phyloP scores from a whole-genome alignment of 2,329 filamentous ascomycete genomes.

The Cryphonectria naterciae region DNA sequence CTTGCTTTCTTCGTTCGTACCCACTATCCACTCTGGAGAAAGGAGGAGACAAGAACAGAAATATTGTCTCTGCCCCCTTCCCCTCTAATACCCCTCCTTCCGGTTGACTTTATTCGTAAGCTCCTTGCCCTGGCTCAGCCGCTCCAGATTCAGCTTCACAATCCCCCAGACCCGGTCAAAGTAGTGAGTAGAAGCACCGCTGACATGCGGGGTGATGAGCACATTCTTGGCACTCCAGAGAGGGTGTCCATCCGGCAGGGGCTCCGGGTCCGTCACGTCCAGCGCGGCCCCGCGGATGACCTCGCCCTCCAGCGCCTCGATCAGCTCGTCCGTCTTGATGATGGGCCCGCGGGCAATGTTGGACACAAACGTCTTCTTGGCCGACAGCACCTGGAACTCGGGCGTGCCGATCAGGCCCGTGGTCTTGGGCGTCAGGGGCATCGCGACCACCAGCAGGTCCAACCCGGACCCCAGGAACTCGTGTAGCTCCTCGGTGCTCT shows the following conservation, averaged over 20 bases:
- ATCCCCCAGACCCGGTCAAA: slow-evolving; percentile 47
- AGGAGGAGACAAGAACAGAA: neutral
- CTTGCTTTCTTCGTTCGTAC: too few relatives aligned
- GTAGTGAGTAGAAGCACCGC: slow-evolving; percentile 47
- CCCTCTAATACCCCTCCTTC: slow-evolving; percentile 37
- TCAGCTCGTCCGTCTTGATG: slow-evolving; percentile 58
- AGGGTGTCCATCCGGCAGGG: slow-evolving; percentile 67
- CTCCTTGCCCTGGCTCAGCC: slow-evolving; percentile 42
- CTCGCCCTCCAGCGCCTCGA: slow-evolving; percentile 59
- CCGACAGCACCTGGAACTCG: slow-evolving; percentile 52
- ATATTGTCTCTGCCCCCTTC: too few relatives aligned
- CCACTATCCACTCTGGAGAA: neutral
- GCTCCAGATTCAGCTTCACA: slow-evolving; percentile 46
- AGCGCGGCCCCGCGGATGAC: slow-evolving; percentile 67
- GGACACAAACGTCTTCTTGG: slow-evolving; percentile 62
- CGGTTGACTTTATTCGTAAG: slow-evolving; percentile 48
- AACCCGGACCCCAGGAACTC: slow-evolving; percentile 55
- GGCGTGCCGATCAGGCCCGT: slow-evolving; percentile 53
- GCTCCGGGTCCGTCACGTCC: slow-evolving; percentile 81
- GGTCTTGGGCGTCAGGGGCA: slow-evolving; percentile 55
- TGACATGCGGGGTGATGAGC: slow-evolving; percentile 62
- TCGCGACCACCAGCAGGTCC: slow-evolving; percentile 56
- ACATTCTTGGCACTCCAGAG: slow-evolving; percentile 73
- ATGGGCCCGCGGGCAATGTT: slow-evolving; percentile 70
- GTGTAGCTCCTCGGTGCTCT: slow-evolving; percentile 48